Evolutionary conservation across 495 filamentous ascomycete species (phyloP).

Genomic region (Aspergillus nanangensis): DNA sequence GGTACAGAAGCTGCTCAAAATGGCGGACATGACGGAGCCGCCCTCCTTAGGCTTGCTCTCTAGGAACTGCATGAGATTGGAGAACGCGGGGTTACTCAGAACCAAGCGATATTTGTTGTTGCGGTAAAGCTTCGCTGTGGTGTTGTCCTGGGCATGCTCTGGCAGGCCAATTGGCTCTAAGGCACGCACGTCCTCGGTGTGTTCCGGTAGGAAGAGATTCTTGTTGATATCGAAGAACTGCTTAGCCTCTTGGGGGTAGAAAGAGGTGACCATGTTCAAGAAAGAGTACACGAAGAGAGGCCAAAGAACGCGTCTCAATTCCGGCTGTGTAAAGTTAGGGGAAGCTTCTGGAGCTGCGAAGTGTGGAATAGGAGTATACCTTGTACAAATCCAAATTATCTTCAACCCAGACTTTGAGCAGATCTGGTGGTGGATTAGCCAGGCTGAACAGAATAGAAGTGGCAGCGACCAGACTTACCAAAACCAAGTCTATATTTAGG

Average conservation of each 20-base stretch:
- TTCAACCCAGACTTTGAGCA: conserved; percentile 78
- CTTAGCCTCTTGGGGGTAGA: conserved; percentile 63
- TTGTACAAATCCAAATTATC: conserved; percentile 92
- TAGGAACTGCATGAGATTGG: conserved; percentile 78
- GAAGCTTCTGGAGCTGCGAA: not conserved
- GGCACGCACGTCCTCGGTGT: conserved; percentile 68
- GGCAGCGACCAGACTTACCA: conserved; percentile 34
- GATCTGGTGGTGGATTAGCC: conserved; percentile 27
- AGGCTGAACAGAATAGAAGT: not conserved
- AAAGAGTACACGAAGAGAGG: conserved; percentile 93
- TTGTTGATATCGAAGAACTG: conserved; percentile 65
- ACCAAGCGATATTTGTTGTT: conserved; percentile 83
- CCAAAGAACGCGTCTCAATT: conserved; percentile 81
- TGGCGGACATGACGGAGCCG: conserved; percentile 66
- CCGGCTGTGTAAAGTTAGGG: conserved; percentile 57
- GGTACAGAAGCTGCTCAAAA: conserved; percentile 70
- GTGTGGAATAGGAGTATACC: conserved; percentile 34
- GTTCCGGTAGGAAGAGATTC: conserved; percentile 64
- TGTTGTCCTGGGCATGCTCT: conserved; percentile 69
- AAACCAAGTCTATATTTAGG: conserved; percentile 73
- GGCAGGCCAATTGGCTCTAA: conserved; percentile 67
- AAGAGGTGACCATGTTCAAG: conserved; percentile 72
- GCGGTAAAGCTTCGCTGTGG: conserved; percentile 69
- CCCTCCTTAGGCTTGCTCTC: conserved; percentile 78
- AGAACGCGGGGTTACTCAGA: conserved; percentile 72